Base-by-base conservation (phyloP, 352 stramenopile species). In the Phytophthora cactorum region DNA sequence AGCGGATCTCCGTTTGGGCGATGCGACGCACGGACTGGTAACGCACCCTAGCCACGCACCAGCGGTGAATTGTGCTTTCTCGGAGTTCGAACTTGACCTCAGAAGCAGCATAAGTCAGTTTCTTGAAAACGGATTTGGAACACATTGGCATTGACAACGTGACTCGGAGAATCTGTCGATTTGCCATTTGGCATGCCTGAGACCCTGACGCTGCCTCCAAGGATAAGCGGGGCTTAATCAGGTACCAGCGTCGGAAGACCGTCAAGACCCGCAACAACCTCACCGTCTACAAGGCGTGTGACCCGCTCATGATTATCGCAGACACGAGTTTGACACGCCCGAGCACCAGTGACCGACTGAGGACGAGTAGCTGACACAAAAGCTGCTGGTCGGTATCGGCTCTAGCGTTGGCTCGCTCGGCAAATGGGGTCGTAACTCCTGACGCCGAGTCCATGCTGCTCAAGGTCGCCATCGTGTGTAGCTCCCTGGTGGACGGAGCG, bases 351-450 rank as follows among this genome's bases (percentile, higher is more conserved):
- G 73, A 34, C 34, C 89, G 53, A 57, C 68, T 27, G 57, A 59
- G 2, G 67, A 82, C 7, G 63, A 78, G 34, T 89, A 77, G 77
- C 70, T 75, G 47, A 50, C 74, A 17, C 75, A 80, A 34, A 79
- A 76, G 68, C 61, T 91, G 54, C 65, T 91, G 28, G 66, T 83
- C 22, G 73, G 61, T 2, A 49, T 79, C 17, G 83, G 79, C 25
- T 69, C 77, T 47, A 66, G 89, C 32, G 52, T 74, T 34, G 81
- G 81, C 2, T 77, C 79, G 39, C 74, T 91, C 8, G 81, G 88
- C 63, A 82, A 92, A 84, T 59, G 81, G 83, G 12, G 54, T 83
- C 29, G 41, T 78, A 9, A 78, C 81, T 8, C 70, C 72, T 25
- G 75, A 84, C 44, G 52, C 61, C 31, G 41, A 61, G 14, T 59